Conservation (phyloP, 768 basidiomycete genomes). For the Lentinus tigrinus region DNA sequence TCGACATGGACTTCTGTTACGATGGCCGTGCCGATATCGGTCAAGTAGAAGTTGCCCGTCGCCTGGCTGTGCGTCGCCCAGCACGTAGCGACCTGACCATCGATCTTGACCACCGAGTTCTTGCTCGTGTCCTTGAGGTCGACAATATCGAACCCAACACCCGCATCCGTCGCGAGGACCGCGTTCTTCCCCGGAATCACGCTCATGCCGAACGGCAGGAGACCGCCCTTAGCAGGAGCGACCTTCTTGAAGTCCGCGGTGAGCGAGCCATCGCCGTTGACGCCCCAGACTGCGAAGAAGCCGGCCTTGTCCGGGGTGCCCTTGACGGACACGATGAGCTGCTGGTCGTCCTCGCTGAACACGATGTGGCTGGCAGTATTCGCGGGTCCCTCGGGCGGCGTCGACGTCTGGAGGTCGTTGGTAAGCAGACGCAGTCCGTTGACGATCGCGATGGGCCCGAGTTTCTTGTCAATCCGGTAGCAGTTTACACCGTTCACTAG, state of each 20-base stretch:
- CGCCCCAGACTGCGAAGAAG: constrained; percentile 51
- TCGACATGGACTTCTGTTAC: constrained; percentile 49
- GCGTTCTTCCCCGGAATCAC: constrained; percentile 30
- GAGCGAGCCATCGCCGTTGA: constrained; percentile 43
- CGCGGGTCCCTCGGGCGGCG: constrained; percentile 48
- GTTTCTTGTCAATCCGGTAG: constrained; percentile 41
- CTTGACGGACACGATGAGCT: constrained; percentile 49
- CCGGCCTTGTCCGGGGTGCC: constrained; percentile 45
- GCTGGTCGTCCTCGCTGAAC: constrained; percentile 44
- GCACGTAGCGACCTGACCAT: constrained; percentile 30
- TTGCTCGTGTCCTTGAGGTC: constrained; percentile 24
- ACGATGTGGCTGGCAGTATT: constrained; percentile 45
- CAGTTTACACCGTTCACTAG: constrained; percentile 42
- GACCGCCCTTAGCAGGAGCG: constrained; percentile 38
- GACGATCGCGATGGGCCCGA: constrained; percentile 39
- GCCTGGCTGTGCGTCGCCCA: constrained; percentile 29
- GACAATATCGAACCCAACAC: constrained; percentile 29
- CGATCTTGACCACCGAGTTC: constrained; percentile 20
- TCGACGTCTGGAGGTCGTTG: constrained; percentile 44
- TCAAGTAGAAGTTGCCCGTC: constrained; percentile 32
- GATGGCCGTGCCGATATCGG: constrained; percentile 29
- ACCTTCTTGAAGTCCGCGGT: constrained; percentile 39
- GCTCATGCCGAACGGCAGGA: constrained; percentile 49
- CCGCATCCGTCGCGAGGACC: constrained; percentile 29
- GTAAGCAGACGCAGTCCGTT: constrained; percentile 41